A percentile compares a stretch with the other conserved stretches of the same genome.
Evolutionary conservation across 331 rosid genomes (phyloP).

Genomic region (Quercus lobata): DNA sequence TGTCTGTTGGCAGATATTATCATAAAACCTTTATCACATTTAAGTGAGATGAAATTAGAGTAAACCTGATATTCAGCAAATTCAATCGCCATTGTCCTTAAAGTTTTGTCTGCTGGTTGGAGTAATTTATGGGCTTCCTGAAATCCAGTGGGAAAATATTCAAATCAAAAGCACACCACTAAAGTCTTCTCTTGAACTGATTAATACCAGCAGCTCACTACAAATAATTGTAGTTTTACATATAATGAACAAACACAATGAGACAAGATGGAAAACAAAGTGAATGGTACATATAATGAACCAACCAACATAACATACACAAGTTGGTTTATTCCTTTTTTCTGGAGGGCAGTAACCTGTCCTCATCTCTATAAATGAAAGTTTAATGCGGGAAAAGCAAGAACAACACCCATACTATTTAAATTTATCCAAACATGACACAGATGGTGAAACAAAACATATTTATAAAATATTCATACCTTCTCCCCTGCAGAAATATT

Average conservation of each 20-base stretch:
- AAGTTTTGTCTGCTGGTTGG: constrained; percentile 86
- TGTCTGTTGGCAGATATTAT: constrained; percentile 7
- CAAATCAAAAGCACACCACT: not conserved
- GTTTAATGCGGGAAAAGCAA: not conserved
- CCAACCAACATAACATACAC: not conserved
- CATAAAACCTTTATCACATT: constrained; percentile 3
- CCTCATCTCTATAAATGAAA: not conserved
- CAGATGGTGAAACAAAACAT: not conserved
- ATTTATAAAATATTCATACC: constrained; percentile 38
- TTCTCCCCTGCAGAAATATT: constrained; percentile 81
- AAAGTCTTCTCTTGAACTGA: not conserved
- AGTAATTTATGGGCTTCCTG: constrained; percentile 98
- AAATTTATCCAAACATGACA: not conserved
- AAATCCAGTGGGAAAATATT: constrained; percentile 25
- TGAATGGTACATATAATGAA: not conserved
- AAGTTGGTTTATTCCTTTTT: no score
- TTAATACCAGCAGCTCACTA: not conserved
- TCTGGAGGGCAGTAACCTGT: not conserved
- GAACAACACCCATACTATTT: not conserved
- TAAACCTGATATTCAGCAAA: constrained; percentile 92
- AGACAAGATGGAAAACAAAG: not conserved
- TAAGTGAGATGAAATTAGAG: constrained; percentile 13
- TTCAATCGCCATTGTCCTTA: constrained; percentile 84
- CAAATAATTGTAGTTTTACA: not conserved
- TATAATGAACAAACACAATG: not conserved